Evolutionary conservation across 768 basidiomycete genomes (phyloP).

Genomic region (Boletus edulis): DNA sequence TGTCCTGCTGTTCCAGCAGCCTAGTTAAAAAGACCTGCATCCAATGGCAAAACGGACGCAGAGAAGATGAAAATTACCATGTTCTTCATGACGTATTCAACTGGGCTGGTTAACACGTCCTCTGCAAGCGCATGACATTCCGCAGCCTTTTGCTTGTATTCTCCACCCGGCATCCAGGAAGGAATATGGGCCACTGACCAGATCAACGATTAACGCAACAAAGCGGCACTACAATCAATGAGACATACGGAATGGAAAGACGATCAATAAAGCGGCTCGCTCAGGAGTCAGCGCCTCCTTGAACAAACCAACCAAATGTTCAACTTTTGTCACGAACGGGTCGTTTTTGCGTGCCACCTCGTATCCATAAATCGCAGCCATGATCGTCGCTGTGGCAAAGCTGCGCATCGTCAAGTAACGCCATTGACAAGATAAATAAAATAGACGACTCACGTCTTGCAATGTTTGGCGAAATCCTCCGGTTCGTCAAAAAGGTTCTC

Average conservation of each 20-base stretch:
- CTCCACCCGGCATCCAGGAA: slow-evolving; percentile 33
- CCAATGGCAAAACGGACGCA: background rate
- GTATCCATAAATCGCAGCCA: slow-evolving; percentile 27
- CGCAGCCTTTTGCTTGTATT: slow-evolving; percentile 18
- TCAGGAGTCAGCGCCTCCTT: slow-evolving; percentile 16
- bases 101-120: slow-evolving; percentile 20
- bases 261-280: slow-evolving; percentile 17
- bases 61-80: slow-evolving; percentile 14
- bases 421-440: background rate
- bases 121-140: slow-evolving; percentile 20
- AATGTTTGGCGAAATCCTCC: slow-evolving; percentile 15
- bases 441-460: slow-evolving; percentile 22
- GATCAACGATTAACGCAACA: background rate
- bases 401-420: slow-evolving; percentile 8
- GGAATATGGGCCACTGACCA: slow-evolving; percentile 29
- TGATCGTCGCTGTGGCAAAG: slow-evolving; percentile 21
- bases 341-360: slow-evolving; percentile 23
- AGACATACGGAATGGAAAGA: slow-evolving; percentile 28
- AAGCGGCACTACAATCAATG: background rate
- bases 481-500: slow-evolving; percentile 21
- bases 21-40: slow-evolving; percentile 1
- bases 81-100: slow-evolving; percentile 20
- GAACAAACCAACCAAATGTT: slow-evolving; percentile 12
- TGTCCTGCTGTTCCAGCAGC: slow-evolving; percentile 17
- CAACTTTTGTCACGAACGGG: slow-evolving; percentile 23